Evolutionary conservation across 139 green algal species (phyloP).

Genomic region (Nannochloris sp.): DNA sequence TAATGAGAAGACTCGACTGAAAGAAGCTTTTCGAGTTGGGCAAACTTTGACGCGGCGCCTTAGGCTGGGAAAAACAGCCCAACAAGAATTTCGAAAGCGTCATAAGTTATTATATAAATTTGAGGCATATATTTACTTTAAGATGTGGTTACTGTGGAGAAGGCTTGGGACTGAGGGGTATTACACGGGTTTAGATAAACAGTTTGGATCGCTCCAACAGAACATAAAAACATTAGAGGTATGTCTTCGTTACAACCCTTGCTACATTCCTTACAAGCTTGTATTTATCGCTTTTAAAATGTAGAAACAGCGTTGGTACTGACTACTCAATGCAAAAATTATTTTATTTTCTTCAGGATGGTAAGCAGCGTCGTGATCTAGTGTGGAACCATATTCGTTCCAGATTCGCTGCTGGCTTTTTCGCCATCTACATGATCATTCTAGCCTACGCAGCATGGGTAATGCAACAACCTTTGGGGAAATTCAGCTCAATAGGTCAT

Average conservation of each 20-base stretch:
- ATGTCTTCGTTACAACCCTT: background rate
- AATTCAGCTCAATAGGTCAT: slow-evolving; percentile 28
- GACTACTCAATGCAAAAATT: background rate
- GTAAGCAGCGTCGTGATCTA: background rate
- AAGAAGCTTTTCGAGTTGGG: no score
- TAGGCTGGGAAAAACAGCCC: no score
- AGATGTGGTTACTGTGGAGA: background rate
- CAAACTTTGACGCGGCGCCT: no score
- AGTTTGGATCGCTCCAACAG: background rate
- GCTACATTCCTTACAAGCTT: no score
- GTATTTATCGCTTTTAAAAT: background rate
- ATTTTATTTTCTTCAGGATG: background rate
- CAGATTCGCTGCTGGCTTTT: slow-evolving; percentile 3
- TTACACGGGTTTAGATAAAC: slow-evolving; percentile 9
- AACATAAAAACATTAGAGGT: background rate
- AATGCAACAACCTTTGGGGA: slow-evolving; percentile 26
- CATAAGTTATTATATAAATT: background rate
- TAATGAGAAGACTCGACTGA: no score
- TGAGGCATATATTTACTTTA: background rate
- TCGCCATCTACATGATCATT: background rate
- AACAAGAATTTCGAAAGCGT: no score
- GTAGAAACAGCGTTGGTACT: background rate
- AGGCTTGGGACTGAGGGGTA: slow-evolving; percentile 2
- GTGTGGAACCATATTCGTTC: background rate
- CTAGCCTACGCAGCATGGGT: slow-evolving; percentile 10